These are phyloP conservation scores for Artemisia princeps DNA, from an alignment of 140 eudicot genomes.

Conservation along the genomic window DNA sequence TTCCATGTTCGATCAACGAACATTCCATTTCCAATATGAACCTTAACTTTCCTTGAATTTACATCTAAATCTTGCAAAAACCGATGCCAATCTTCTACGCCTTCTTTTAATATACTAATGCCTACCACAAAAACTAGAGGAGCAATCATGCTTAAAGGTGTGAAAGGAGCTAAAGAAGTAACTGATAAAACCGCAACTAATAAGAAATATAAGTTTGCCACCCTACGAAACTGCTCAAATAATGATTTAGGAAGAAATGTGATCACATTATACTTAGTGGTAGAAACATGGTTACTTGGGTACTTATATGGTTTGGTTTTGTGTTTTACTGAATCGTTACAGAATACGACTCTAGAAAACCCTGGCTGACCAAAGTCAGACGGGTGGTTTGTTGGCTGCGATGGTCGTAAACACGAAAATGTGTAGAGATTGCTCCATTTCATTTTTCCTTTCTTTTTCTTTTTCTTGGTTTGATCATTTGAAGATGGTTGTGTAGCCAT, in stretches of 20 bases:
- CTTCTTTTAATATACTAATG: conserved; percentile 49
- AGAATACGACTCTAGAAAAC: conserved; percentile 42
- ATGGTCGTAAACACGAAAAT: conserved; percentile 53
- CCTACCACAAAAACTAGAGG: conserved; percentile 49
- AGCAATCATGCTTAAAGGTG: conserved; percentile 41
- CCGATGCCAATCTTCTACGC: conserved; percentile 45
- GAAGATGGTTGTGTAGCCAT: conserved; percentile 27
- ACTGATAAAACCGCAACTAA: conserved; percentile 46
- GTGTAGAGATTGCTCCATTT: conserved; percentile 71
- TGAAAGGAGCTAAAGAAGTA: conserved; percentile 45
- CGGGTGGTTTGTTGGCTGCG: background rate
- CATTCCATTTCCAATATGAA: conserved; percentile 36
- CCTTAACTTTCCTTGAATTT: conserved; percentile 45
- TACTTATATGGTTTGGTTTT: conserved; percentile 39
- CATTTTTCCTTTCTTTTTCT: conserved; percentile 40
- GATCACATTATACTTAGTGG: conserved; percentile 43
- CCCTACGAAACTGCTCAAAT: conserved; percentile 53
- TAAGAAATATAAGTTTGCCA: conserved; percentile 46
- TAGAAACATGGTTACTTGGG: conserved; percentile 31
- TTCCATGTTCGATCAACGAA: conserved; percentile 39
- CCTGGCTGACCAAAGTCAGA: conserved; percentile 48
- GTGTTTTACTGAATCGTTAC: conserved; percentile 36
- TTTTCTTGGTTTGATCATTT: conserved; percentile 20
- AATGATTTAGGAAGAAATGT: conserved; percentile 48
- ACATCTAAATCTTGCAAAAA: conserved; percentile 46